phyloP scores from a whole-genome alignment of 108 stramenopile species.

The Skeletonema marinoi region DNA sequence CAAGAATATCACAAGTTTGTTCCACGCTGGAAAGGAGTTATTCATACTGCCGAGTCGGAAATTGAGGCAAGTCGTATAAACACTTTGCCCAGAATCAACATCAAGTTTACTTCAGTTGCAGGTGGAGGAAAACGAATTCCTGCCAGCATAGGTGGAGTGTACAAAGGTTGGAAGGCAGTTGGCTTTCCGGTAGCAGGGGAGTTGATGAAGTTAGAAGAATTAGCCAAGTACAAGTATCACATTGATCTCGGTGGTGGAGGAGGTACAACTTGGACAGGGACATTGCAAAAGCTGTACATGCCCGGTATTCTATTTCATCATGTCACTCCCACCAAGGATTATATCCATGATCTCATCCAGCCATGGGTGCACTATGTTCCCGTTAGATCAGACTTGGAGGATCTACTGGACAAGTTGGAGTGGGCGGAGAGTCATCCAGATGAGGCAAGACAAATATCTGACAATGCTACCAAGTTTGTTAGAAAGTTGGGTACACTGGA shows the following conservation, averaged over 20 bases:
- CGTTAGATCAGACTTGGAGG: constrained; percentile 3
- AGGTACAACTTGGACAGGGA: constrained; percentile 31
- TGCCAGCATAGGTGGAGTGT: background rate
- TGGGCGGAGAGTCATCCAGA: constrained; percentile 12
- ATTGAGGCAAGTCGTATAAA: background rate
- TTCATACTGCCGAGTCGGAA: constrained; percentile 15
- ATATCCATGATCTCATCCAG: constrained; percentile 3
- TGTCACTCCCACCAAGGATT: constrained; percentile 16
- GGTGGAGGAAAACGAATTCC: background rate
- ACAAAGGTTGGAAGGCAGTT: background rate
- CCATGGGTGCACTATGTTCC: constrained; percentile 28
- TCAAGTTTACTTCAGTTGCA: background rate
- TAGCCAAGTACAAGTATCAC: constrained; percentile 25
- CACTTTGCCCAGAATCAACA: constrained; percentile 4
- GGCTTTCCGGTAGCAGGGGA: constrained; percentile 1
- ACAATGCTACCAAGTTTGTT: background rate
- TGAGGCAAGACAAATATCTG: constrained; percentile 3
- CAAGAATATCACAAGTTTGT: background rate
- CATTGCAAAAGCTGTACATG: constrained; percentile 22
- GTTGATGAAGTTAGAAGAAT: background rate
- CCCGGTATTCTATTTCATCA: constrained; percentile 28
- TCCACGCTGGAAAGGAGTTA: constrained; percentile 13
- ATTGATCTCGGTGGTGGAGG: constrained; percentile 44
- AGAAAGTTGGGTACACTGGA: background rate
- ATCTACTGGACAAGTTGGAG: constrained; percentile 7